Percentiles rank a stretch among this genome's conserved stretches.
Conservation (phyloP, 1,284 basidiomycete species). For the Irpex rosettiformis region DNA sequence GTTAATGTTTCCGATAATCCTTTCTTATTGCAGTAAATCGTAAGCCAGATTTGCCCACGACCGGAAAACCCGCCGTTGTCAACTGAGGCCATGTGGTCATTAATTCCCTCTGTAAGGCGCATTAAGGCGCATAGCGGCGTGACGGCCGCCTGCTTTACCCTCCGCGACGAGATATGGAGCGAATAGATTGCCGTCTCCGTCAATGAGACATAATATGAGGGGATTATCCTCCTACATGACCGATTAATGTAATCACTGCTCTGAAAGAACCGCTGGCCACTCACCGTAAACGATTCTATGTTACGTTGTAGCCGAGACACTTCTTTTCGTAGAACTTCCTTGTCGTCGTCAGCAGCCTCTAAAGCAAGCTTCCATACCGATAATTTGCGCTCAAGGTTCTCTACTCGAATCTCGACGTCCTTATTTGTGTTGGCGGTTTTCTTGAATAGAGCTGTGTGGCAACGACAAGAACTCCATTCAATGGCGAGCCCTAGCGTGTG, state of each 20-base stretch:
- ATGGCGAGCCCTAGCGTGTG: neutral
- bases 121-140: slow-evolving; percentile 41
- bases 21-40: slow-evolving; percentile 42
- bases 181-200: slow-evolving; percentile 49
- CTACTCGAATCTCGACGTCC: slow-evolving; percentile 28
- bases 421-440: slow-evolving; percentile 29
- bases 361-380: slow-evolving; percentile 37
- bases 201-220: slow-evolving; percentile 39
- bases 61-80: slow-evolving; percentile 23
- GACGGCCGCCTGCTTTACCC: slow-evolving; percentile 39
- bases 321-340: slow-evolving; percentile 24
- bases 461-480: neutral
- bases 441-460: slow-evolving; percentile 28
- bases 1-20: slow-evolving; percentile 39
- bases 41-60: slow-evolving; percentile 38
- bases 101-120: slow-evolving; percentile 38
- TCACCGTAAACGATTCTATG: slow-evolving; percentile 33
- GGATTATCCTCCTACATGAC: slow-evolving; percentile 35
- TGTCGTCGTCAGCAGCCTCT: slow-evolving; percentile 33
- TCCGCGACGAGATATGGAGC: slow-evolving; percentile 34
- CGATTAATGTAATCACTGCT: neutral
- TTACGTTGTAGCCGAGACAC: slow-evolving; percentile 28
- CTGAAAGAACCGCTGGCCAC: slow-evolving; percentile 7
- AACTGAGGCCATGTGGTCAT: slow-evolving; percentile 29
- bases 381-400: slow-evolving; percentile 36